phyloP scores from a whole-genome alignment of 2,329 filamentous ascomycete species.

The Trichoderma gracile region DNA sequence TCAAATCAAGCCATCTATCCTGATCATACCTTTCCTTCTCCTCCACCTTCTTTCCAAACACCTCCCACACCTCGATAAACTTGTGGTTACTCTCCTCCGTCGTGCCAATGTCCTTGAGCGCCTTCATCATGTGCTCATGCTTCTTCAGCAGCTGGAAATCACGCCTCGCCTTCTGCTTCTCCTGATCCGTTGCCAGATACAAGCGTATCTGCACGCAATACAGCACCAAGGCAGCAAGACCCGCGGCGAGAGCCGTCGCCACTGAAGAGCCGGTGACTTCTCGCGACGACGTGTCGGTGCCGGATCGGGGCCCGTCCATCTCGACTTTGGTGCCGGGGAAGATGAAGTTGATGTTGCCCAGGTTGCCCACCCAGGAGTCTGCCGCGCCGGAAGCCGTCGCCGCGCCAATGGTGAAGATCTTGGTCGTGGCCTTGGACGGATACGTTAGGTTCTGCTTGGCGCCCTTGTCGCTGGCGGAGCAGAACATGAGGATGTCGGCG shows the following conservation, averaged over 20 bases:
- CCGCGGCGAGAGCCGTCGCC: conserved; percentile 37
- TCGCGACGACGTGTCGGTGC: not conserved
- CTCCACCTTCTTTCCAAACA: conserved; percentile 30
- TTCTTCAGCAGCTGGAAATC: conserved; percentile 26
- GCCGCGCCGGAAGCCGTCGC: conserved; percentile 28
- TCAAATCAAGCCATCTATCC: conserved; percentile 28
- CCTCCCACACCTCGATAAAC: conserved; percentile 35
- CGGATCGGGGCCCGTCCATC: conserved; percentile 12
- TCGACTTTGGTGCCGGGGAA: conserved; percentile 36
- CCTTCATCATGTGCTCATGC: conserved; percentile 30
- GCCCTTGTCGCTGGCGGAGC: conserved; percentile 39
- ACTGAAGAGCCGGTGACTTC: conserved; percentile 33
- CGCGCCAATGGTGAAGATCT: conserved; percentile 36
- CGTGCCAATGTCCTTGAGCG: conserved; percentile 29
- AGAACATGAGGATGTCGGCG: conserved; percentile 43
- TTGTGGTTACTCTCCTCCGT: conserved; percentile 31
- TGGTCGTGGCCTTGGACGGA: conserved; percentile 28
- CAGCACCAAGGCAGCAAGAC: conserved; percentile 37
- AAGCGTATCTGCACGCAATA: conserved; percentile 32
- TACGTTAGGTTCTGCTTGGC: conserved; percentile 25
- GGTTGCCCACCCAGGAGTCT: conserved; percentile 29
- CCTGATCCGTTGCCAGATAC: conserved; percentile 24
- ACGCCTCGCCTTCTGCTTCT: conserved; percentile 27
- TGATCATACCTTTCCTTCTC: conserved; percentile 26
- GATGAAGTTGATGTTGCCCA: conserved; percentile 34